Evolutionary conservation across 179 eudicot species (phyloP), one percentile per base, ranked within the genome.

Genomic region (Silene noctiflora): DNA sequence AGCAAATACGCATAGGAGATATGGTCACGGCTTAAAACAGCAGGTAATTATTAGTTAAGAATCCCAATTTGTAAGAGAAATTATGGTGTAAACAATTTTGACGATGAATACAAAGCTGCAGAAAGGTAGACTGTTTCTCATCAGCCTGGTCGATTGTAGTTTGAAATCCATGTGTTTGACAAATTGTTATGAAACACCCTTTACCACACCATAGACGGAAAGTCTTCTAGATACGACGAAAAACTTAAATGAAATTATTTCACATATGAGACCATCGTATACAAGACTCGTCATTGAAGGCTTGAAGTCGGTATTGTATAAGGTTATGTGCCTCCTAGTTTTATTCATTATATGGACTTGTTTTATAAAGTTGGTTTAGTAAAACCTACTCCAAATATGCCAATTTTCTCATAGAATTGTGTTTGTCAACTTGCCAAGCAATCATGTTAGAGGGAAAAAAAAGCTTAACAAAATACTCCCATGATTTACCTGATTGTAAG

Each of bases 401-500:
- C 31, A 69, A 69, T 21, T 44, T 69, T 19, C 58, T 21, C 29
- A 35, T 3, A 44, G 14, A 63, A 63, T 42, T 22, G 67, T 13
- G 64, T 59, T 51, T 53, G 13, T 39, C 74, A 71, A 6, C 62
- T 35, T 25, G 24, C 74, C 27, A 1, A 31, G 24, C 31, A n/a
- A 58, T 58, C 16, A 62, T 17, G 21, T 35, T 22, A 11, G 11
- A 17, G 3, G 48, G 56, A 25, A 1, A 33, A 11, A 42, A 58
- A 3, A 35, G 6, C 12, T 20, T 3, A 25, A 63, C 7, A 65
- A 65, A 14, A 31, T 22, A 35, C 3, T 27, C 1, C 29, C 7
- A 35, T 20, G 27, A 67, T 59, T 31, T 72, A 85, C 94, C 91
- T 87, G 85, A 75, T 88, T 85, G 83, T 90, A 90, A 73, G 94